Conservation (phyloP, 352 stramenopile genomes). For the Globisporangium alternatum region DNA sequence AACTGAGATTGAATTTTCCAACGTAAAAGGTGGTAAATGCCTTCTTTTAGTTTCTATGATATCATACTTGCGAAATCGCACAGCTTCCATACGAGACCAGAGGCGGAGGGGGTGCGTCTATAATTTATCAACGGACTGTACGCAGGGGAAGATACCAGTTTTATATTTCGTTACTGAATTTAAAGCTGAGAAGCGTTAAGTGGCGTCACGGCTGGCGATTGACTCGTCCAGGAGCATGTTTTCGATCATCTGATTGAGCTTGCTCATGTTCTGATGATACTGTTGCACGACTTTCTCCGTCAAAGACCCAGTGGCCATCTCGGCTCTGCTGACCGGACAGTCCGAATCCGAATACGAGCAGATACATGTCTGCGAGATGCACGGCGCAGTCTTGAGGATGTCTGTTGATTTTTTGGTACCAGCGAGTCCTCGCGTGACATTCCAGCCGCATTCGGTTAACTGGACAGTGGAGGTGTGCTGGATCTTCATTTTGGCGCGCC, state of each 20-base stretch:
- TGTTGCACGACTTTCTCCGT: not conserved
- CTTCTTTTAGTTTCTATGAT: no score
- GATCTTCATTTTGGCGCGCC: not conserved
- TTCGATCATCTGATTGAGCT: not conserved
- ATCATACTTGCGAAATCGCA: no score
- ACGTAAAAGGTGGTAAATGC: no score
- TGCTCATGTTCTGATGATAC: slow-evolving; percentile 2
- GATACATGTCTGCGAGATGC: not conserved
- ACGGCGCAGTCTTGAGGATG: not conserved
- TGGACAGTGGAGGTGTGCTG: not conserved
- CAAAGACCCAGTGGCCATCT: not conserved
- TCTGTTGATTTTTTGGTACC: not conserved
- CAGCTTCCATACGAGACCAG: no score
- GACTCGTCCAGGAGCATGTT: not conserved
- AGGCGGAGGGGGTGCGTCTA: no score
- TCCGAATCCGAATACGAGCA: not conserved
- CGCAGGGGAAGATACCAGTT: no score
- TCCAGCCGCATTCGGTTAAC: not conserved
- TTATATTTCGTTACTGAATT: no score
- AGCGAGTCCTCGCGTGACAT: not conserved
- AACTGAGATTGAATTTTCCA: no score
- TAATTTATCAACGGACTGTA: no score
- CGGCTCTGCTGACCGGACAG: not conserved
- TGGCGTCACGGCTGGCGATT: no score
- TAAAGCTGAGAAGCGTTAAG: no score